Conservation (phyloP, 208 protist genomes). For the Acanthamoeba lugdunensis region DNA sequence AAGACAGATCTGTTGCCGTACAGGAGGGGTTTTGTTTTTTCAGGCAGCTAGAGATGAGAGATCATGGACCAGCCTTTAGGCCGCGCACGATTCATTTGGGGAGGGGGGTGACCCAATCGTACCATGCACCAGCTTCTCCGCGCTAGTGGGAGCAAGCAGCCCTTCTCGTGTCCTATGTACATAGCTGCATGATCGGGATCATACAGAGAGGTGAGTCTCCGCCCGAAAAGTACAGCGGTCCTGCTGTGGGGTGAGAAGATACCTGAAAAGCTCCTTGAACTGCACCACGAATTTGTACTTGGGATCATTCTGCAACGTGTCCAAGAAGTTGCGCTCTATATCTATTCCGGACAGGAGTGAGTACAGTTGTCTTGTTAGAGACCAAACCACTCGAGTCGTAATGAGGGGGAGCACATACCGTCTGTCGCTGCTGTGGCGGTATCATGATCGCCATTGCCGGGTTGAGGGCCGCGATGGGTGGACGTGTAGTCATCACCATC, state of each 20-base stretch:
- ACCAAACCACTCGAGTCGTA: too few relatives aligned
- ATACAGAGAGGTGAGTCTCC: too few relatives aligned
- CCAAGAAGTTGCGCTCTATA: neutral
- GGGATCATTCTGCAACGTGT: slow-evolving; percentile 4
- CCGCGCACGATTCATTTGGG: neutral
- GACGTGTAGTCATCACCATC: neutral
- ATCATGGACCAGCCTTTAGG: too few relatives aligned
- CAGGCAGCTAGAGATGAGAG: too few relatives aligned
- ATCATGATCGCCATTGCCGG: too few relatives aligned
- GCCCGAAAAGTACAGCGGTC: neutral
- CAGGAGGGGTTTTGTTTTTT: too few relatives aligned
- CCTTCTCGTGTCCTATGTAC: slow-evolving; percentile 11
- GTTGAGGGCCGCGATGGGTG: neutral
- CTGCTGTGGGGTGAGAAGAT: neutral
- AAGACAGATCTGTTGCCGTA: neutral
- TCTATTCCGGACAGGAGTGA: neutral
- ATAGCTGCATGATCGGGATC: neutral
- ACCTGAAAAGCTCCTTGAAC: slow-evolving; percentile 61
- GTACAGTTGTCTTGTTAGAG: too few relatives aligned
- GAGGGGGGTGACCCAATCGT: neutral
- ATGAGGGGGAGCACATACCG: too few relatives aligned
- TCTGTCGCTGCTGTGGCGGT: neutral
- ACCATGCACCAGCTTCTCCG: slow-evolving; percentile 13
- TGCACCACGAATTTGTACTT: slow-evolving; percentile 66
- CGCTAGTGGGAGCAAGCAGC: neutral